Base-by-base conservation (phyloP, 208 protist species). In the Trypanosoma scelopori region DNA sequence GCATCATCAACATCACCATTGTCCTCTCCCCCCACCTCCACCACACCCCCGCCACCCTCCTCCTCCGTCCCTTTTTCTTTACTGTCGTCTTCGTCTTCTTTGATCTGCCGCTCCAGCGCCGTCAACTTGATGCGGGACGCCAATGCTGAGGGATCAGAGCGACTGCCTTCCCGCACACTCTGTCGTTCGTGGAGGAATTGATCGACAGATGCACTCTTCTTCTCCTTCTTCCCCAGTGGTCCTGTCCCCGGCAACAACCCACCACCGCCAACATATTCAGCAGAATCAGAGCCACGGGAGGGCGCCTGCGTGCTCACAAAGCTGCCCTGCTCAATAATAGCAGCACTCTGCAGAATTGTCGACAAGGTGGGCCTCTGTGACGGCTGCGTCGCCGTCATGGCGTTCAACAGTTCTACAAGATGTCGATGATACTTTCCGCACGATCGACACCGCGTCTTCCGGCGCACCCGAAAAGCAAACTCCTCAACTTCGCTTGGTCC, bases 391-490 rank as follows among this genome's bases (percentile, higher is more conserved):
- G 27, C n/a, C 18, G 74, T 79, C 74, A 79, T 79, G 52, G 68
- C 67, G 42, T 79, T 79, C 28, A 79, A 32, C 22, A 79, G 39
- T 55, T 79, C 74, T 37, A 79, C 55, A 39, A 79, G 35, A 56
- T 79, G 23, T 49, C 74, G 39, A 57, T 79, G 74, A 37, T 75
- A 42, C 52, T 75, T 79, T 46, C 74, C 64, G 41, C 74, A 79
- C 12, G 74, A 79, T 39, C 49, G 58, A 37, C 74, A 79, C 22
- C 74, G 60, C 50, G 42, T 3, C 22, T 30, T 47, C 16, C 52
- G 57, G 20, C 59, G 41, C 37, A 53, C 43, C 42, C 43, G 15
- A 9, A 13, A 11, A 15, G 27, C 30, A 23, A 47, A 32, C 6
- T 25, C 20, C 25, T 59, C 15, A 0, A 48, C 42, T 43, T 67